A percentile compares a stretch with the other conserved stretches of the same genome.
These are phyloP conservation scores for Cladorrhinum sp. DNA, from an alignment of 2,329 filamentous ascomycete genomes.

Conservation along the genomic window DNA sequence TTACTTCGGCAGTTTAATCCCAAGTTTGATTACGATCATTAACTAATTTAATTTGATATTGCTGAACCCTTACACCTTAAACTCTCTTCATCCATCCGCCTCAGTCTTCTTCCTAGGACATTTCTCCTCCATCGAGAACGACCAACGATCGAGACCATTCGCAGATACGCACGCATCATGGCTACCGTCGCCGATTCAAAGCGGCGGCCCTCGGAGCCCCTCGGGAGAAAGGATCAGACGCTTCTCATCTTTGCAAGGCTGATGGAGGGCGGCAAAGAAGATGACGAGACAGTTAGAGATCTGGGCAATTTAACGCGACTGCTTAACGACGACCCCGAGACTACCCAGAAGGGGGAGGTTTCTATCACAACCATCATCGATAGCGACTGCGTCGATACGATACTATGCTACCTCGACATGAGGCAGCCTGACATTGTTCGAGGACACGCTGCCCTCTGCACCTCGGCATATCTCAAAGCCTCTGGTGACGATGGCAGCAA, in stretches of 20 bases:
- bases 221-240: slow-evolving; percentile 54
- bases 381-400: slow-evolving; percentile 74
- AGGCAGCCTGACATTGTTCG: slow-evolving; percentile 70
- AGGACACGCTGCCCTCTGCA: slow-evolving; percentile 77
- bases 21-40: not conserved
- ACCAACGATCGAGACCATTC: not conserved
- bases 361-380: slow-evolving; percentile 65
- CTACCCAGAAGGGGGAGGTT: slow-evolving; percentile 42
- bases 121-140: not conserved
- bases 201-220: slow-evolving; percentile 1
- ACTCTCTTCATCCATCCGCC: not conserved
- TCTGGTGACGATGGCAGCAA: slow-evolving; percentile 68
- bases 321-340: slow-evolving; percentile 52
- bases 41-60: not conserved
- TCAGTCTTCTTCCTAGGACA: not conserved
- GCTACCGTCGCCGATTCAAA: slow-evolving; percentile 10
- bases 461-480: slow-evolving; percentile 78
- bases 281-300: slow-evolving; percentile 63
- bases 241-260: slow-evolving; percentile 80
- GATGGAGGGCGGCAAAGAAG: slow-evolving; percentile 87
- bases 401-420: slow-evolving; percentile 84
- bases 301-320: slow-evolving; percentile 59
- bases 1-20: not conserved
- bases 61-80: not conserved
- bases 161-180: slow-evolving; percentile 10